Base-by-base conservation (phyloP, 345 rosid genomes). In the Eutrema heterophyllum region DNA sequence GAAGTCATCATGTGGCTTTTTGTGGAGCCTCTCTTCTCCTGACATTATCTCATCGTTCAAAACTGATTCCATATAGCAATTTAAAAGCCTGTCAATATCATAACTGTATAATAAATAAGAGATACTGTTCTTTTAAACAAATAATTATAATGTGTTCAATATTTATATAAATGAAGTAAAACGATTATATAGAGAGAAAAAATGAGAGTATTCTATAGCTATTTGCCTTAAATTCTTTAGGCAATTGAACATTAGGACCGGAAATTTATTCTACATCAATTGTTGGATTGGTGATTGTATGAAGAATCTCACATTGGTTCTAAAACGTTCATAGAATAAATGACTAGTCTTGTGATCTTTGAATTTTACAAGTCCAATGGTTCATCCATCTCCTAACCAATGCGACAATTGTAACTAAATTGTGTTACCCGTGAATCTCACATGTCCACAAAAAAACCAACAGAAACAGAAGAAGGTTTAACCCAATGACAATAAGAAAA, bases 31-130 rank as follows among this genome's bases (percentile, higher is more conserved):
- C 76, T 61, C 58, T 43, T 48, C 59, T 64, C 46, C 72, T 77
- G 76, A 77, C 80, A 77, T 70, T 54, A 70, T 56, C 71, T 64
- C 39, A 55, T 70, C 66, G 61, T 68, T 70, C 75, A 76, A 70
- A 76, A 69, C 59, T 70, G 64, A 60, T 75, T 75, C 48, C 63
- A 30, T 30, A 40, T 40, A 12, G 21, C 35, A 57, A 49, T 67
- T 67, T 27, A 2, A 48, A 74, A 56, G 67, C 53, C 78, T 64
- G 77, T 64, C 77, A 33, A 64, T 64, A 50, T 54, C 77, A 64
- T 56, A 54, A 64, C 7, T 14, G 24, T 64, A 38, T 72, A 24
- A 44, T 54, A 73, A 73, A 53, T 54, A 64, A 43, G 48, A 53
- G 14, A 54, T n/a, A 7, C 24, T 35, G 10, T 40, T 62, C 36